Evolutionary conservation across 106 monocot genomes (phyloP).

Genomic region (Dendrobium chrysotoxum): DNA sequence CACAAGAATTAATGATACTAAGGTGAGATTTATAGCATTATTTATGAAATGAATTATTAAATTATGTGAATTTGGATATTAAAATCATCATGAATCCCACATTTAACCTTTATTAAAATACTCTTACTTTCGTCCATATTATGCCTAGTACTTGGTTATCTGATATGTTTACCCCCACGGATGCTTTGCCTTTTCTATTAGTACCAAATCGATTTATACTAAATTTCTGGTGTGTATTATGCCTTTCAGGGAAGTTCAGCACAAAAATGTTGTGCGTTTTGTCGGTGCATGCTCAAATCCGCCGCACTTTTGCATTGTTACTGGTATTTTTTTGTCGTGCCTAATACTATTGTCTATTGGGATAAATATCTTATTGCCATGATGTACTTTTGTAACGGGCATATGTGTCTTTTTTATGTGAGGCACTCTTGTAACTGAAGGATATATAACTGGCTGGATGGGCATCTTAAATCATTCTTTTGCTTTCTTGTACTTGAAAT

Average conservation of each 20-base stretch:
- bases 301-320: slow-evolving; percentile 48
- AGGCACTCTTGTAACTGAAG: background rate
- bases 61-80: background rate
- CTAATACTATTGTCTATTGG: background rate
- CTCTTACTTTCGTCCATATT: background rate
- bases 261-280: slow-evolving; percentile 57
- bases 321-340: slow-evolving; percentile 27
- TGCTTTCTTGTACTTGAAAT: background rate
- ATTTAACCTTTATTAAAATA: background rate
- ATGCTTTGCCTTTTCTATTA: background rate
- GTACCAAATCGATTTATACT: background rate
- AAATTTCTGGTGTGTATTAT: background rate
- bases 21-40: slow-evolving; percentile 29
- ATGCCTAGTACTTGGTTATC: background rate
- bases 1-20: slow-evolving; percentile 85
- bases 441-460: background rate
- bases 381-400: background rate
- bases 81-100: background rate
- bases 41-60: background rate
- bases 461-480: background rate
- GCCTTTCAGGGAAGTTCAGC: slow-evolving; percentile 46
- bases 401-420: background rate
- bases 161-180: background rate
- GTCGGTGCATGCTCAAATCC: slow-evolving; percentile 58
- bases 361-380: background rate